phyloP scores from a whole-genome alignment of 2,329 filamentous ascomycete species.

The Botrytis hyacinthi region DNA sequence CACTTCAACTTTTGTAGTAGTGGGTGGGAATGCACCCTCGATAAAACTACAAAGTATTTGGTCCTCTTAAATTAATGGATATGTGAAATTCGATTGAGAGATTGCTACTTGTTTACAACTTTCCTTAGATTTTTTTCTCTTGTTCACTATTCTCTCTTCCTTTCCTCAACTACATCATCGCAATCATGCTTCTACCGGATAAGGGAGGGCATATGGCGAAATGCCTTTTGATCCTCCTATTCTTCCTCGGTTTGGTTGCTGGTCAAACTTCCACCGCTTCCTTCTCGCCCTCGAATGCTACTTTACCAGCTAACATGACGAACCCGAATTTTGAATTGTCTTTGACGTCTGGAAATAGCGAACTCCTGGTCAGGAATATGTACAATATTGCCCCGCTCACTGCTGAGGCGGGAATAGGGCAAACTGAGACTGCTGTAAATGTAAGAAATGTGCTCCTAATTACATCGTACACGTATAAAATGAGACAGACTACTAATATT shows the following conservation, averaged over 20 bases:
- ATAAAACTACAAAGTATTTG: neutral
- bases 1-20: slow-evolving; percentile 1
- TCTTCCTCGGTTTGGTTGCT: slow-evolving; percentile 26
- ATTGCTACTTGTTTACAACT: neutral
- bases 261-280: slow-evolving; percentile 29
- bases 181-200: slow-evolving; percentile 34
- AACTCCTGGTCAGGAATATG: slow-evolving; percentile 18
- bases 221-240: slow-evolving; percentile 26
- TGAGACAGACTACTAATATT: neutral
- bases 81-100: slow-evolving; percentile 3
- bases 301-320: slow-evolving; percentile 27
- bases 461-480: neutral
- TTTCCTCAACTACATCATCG: neutral
- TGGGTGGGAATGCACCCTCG: slow-evolving; percentile 10
- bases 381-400: slow-evolving; percentile 36
- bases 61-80: neutral
- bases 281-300: slow-evolving; percentile 31
- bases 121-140: neutral
- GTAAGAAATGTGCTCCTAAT: slow-evolving; percentile 24
- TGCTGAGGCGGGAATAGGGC: slow-evolving; percentile 28
- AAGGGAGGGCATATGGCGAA: slow-evolving; percentile 29
- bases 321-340: slow-evolving; percentile 24
- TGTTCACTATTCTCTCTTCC: slow-evolving; percentile 4
- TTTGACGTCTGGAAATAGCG: slow-evolving; percentile 21
- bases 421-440: slow-evolving; percentile 22